Conservation (phyloP, 176 grass and related monocot genomes). For the Echinochloa phyllopogon region DNA sequence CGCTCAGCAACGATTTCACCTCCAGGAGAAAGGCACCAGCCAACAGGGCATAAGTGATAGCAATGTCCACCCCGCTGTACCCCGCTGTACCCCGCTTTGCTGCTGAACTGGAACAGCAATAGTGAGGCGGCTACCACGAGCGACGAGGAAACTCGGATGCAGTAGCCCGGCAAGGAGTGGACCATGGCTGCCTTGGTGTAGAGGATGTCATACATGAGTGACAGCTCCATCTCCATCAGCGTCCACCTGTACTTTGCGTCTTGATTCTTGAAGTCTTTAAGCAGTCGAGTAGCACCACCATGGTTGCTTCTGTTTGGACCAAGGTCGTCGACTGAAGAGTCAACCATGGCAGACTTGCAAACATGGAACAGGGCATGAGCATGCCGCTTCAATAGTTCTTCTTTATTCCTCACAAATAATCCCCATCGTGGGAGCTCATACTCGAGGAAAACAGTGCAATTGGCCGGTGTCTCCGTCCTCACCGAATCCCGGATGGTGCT, state of each 20-base stretch:
- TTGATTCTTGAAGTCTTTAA: neutral
- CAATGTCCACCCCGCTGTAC: neutral
- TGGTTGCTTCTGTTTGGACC: neutral
- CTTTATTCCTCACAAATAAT: neutral
- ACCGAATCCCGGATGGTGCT: constrained; percentile 11
- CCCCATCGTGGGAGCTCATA: neutral
- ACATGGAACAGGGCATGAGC: neutral
- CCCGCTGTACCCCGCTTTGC: neutral
- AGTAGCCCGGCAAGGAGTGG: constrained; percentile 13
- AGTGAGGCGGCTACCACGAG: neutral
- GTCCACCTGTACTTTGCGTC: neutral
- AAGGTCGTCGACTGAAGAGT: neutral
- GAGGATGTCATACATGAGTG: constrained; percentile 46
- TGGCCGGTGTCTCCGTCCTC: neutral
- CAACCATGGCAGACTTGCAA: constrained; percentile 15
- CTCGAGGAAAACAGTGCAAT: neutral
- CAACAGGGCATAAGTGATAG: neutral
- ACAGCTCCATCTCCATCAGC: constrained; percentile 45
- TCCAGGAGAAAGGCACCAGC: constrained; percentile 1
- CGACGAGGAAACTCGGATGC: neutral
- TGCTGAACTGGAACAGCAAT: neutral
- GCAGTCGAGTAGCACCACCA: neutral
- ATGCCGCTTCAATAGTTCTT: neutral
- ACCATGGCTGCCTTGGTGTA: constrained; percentile 52
- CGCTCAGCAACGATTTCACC: neutral